Base-by-base conservation (phyloP, 768 basidiomycete genomes). In the Tricholoma sp. region DNA sequence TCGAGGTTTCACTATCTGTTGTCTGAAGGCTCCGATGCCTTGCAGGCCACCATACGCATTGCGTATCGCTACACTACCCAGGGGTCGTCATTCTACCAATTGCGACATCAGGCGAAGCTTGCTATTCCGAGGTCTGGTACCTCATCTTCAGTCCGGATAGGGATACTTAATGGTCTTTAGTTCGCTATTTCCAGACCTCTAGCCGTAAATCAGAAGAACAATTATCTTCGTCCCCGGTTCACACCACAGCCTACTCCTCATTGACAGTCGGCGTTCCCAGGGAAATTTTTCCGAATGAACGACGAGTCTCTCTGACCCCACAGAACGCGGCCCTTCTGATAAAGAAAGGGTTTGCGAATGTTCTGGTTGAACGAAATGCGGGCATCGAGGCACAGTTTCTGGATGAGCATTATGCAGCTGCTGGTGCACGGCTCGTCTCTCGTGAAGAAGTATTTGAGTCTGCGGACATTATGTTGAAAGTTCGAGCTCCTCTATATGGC, bases 391-490 rank as follows among this genome's bases (percentile, higher is more conserved):
- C 92, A 5, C 86, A 91, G 66, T 94, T 94, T 70, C 72, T 85
- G 59, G 89, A 94, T 64, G 87, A 85, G 66, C 86, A 89, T 45
- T 94, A 92, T 64, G 73, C 73, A 57, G 81, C 83, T 36, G 92
- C 89, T 28, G 92, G 92, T 6, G 92, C 91, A 36, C 85, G 82
- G 6, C 69, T 94, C 57, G 87, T 85, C n/a, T 82, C 86, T 49
- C 77, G 76, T 57, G 84, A 88, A 55, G 84, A 89, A 59, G 70
- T 92, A n/a, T 87, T 83, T 67, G 73, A 71, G 49, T 73, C 74
- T 44, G 76, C 88, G 1, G 91, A 94, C 66, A 89, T 94, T 65
- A 75, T 93, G 66, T 76, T 94, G 59, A 94, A 94, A 81, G 91
- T 94, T 57, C 80, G 90, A 59, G 84, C 91, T 41, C 92, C 92